These are phyloP conservation scores for Adenanthera pavonina DNA, from an alignment of 306 rosid genomes.

Conservation along the genomic window DNA sequence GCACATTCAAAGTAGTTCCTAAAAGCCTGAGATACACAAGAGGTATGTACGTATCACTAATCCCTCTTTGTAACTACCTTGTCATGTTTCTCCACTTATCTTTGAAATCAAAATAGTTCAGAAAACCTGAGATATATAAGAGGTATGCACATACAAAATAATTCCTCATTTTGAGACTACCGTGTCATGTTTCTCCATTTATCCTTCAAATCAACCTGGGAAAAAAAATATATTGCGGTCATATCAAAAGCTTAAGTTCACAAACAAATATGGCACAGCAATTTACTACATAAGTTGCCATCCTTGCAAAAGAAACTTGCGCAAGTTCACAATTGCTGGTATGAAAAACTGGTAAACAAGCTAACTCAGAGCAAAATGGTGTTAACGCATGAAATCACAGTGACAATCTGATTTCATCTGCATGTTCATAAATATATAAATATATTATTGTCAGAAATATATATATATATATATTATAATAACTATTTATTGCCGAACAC, in stretches of 20 bases:
- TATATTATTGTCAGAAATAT: too few species aligned
- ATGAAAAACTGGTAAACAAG: not conserved
- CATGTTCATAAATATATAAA: not conserved
- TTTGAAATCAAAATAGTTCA: not conserved
- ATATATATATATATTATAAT: too few species aligned
- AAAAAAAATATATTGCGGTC: conserved; percentile 17
- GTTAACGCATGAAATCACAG: not conserved
- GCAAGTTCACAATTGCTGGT: not conserved
- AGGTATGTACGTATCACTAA: not conserved
- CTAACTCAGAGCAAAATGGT: not conserved
- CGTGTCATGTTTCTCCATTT: conserved; percentile 85
- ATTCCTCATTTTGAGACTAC: conserved; percentile 5
- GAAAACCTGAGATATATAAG: not conserved
- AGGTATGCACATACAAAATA: conserved; percentile 21
- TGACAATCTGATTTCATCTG: not conserved
- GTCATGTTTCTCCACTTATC: conserved; percentile 64
- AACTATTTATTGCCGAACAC: too few species aligned
- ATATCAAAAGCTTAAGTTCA: conserved; percentile 14
- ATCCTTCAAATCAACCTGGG: conserved; percentile 91
- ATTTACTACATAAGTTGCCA: not conserved
- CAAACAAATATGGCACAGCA: conserved; percentile 27
- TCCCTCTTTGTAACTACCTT: conserved; percentile 12
- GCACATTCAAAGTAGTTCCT: not conserved
- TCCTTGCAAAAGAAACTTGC: not conserved
- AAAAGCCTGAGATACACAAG: not conserved